phyloP scores from a whole-genome alignment of 805 yeast genomes.

The Hanseniaspora mollemarum region DNA sequence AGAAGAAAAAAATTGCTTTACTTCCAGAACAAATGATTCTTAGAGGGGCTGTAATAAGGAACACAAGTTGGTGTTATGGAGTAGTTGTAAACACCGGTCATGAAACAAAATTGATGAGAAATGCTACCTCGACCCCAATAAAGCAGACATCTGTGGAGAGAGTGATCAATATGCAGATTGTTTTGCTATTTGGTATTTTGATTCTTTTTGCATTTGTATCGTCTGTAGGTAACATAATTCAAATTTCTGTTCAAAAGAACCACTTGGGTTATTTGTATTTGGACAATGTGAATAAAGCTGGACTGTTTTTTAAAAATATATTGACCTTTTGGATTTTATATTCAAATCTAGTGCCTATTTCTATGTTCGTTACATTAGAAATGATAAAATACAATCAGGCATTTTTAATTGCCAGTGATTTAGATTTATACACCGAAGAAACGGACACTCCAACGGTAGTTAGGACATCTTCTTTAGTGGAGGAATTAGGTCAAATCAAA shows the following conservation, averaged over 20 bases:
- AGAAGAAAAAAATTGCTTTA: conserved; percentile 50
- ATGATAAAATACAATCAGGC: conserved; percentile 93
- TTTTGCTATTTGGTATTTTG: conserved; percentile 74
- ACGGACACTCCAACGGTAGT: conserved; percentile 92
- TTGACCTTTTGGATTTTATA: conserved; percentile 92
- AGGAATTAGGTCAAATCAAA: conserved; percentile 93
- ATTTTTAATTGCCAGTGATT: conserved; percentile 79
- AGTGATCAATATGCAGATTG: conserved; percentile 81
- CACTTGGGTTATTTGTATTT: conserved; percentile 54
- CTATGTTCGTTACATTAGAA: conserved; percentile 91
- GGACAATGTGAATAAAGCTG: conserved; percentile 54
- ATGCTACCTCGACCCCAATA: conserved; percentile 97
- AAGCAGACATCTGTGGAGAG: conserved; percentile 94
- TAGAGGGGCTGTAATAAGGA: conserved; percentile 90
- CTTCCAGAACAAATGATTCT: conserved; percentile 83
- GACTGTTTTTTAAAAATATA: conserved; percentile 71
- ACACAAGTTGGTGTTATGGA: conserved; percentile 92
- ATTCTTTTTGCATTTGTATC: conserved; percentile 68
- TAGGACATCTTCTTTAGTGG: conserved; percentile 88
- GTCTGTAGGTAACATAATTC: conserved; percentile 76
- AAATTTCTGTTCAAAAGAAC: conserved; percentile 38
- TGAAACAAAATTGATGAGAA: conserved; percentile 94
- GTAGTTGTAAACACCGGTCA: conserved; percentile 93
- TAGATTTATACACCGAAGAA: conserved; percentile 80
- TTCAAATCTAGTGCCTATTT: conserved; percentile 95